These are phyloP conservation scores for Neltuma alba DNA, from an alignment of 306 rosid genomes.

Conservation along the genomic window DNA sequence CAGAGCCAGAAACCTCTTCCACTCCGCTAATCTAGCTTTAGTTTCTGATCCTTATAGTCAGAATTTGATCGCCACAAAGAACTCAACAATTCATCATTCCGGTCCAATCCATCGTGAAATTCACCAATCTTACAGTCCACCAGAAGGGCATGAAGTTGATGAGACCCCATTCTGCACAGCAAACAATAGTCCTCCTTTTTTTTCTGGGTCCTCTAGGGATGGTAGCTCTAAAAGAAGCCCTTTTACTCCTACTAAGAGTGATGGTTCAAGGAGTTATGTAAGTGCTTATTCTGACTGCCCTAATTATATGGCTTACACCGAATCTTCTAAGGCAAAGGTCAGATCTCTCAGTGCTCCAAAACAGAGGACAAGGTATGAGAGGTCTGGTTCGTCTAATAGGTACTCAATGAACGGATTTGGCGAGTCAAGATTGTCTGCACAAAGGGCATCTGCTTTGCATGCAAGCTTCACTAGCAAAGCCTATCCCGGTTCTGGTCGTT, in stretches of 20 bases:
- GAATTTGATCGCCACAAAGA: slow-evolving; percentile 58
- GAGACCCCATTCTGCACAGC: slow-evolving; percentile 57
- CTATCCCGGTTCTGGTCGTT: slow-evolving; percentile 92
- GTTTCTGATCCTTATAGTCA: slow-evolving; percentile 50
- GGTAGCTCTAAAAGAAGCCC: slow-evolving; percentile 63
- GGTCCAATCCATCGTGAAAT: slow-evolving; percentile 53
- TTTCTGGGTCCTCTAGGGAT: slow-evolving; percentile 61
- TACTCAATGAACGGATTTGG: slow-evolving; percentile 51
- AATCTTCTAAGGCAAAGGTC: slow-evolving; percentile 82
- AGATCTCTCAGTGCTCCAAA: slow-evolving; percentile 88
- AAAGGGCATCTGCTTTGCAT: slow-evolving; percentile 54
- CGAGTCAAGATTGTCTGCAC: slow-evolving; percentile 44
- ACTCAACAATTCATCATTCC: slow-evolving; percentile 57
- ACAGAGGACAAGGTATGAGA: slow-evolving; percentile 68
- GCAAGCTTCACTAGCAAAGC: slow-evolving; percentile 65
- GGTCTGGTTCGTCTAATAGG: slow-evolving; percentile 62
- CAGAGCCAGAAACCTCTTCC: slow-evolving; percentile 50
- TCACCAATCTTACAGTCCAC: slow-evolving; percentile 48
- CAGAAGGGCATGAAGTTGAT: slow-evolving; percentile 44
- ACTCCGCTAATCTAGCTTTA: slow-evolving; percentile 35
- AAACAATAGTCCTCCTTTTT: slow-evolving; percentile 59
- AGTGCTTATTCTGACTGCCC: slow-evolving; percentile 68
- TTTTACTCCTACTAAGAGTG: slow-evolving; percentile 72
- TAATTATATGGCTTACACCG: slow-evolving; percentile 83
- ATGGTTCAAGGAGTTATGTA: slow-evolving; percentile 62